Evolutionary conservation across 805 yeast species (phyloP).

Genomic region (Yarrowia osloensis): DNA sequence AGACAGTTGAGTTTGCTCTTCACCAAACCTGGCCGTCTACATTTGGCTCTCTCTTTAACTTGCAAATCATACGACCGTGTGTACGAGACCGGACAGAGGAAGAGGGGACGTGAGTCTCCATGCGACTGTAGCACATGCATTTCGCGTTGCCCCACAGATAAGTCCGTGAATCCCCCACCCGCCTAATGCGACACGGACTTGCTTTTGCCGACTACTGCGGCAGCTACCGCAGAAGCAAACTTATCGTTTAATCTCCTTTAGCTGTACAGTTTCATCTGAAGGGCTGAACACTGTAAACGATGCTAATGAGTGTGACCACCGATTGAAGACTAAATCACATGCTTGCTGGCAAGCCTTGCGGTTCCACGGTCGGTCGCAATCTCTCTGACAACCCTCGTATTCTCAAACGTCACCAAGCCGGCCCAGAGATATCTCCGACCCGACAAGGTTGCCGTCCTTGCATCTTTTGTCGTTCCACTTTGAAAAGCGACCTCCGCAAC

Average conservation of each 20-base stretch:
- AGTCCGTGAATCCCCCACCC: not conserved
- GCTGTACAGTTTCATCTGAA: not conserved
- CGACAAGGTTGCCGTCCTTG: slow-evolving; percentile 8
- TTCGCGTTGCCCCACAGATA: not conserved
- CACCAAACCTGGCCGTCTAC: not conserved
- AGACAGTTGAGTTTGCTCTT: not conserved
- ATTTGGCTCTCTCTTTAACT: slow-evolving; percentile 3
- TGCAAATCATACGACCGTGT: slow-evolving; percentile 12
- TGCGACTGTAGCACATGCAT: not conserved
- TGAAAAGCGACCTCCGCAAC: not conserved
- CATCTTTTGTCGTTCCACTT: not conserved
- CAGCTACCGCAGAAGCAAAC: not conserved
- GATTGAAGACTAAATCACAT: not conserved
- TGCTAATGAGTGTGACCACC: not conserved
- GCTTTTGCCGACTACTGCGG: not conserved
- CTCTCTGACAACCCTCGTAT: too few relatives aligned
- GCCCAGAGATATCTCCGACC: not conserved
- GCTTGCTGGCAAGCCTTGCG: not conserved
- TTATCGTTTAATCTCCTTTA: not conserved
- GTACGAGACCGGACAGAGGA: not conserved
- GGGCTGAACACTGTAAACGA: not conserved
- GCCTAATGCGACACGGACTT: not conserved
- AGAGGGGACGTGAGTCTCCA: not conserved
- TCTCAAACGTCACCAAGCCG: not conserved
- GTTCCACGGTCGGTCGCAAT: not conserved